Evolutionary conservation across 2,329 filamentous ascomycete species (phyloP).

Genomic region (Colletotrichum tofieldiae): DNA sequence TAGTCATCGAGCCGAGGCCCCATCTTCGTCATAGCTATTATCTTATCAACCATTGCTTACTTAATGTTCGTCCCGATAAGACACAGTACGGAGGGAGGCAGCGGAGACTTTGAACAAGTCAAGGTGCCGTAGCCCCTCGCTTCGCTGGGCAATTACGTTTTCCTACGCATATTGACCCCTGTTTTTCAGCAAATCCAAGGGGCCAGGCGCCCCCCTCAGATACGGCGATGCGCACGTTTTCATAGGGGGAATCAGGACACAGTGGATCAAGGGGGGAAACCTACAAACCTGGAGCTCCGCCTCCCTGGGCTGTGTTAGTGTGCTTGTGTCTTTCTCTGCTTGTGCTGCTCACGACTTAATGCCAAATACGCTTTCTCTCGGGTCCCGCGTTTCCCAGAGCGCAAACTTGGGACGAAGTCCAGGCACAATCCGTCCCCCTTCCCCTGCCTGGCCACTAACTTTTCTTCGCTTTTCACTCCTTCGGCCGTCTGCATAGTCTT

Average conservation of each 20-base stretch:
- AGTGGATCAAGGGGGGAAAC: slow-evolving; percentile 14
- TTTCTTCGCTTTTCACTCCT: not conserved
- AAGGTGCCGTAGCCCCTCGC: slow-evolving; percentile 17
- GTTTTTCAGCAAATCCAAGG: slow-evolving; percentile 30
- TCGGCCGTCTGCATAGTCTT: slow-evolving; percentile 13
- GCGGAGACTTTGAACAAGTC: not conserved
- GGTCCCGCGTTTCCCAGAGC: slow-evolving; percentile 16
- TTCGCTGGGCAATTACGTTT: slow-evolving; percentile 23
- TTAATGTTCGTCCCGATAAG: not conserved
- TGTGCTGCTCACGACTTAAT: slow-evolving; percentile 1
- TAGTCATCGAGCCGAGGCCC: slow-evolving; percentile 38
- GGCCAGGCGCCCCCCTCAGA: slow-evolving; percentile 8
- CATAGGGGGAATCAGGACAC: slow-evolving; percentile 33
- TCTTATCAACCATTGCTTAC: slow-evolving; percentile 27
- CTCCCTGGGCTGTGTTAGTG: slow-evolving; percentile 16
- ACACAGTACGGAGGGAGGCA: not conserved
- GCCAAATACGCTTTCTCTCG: slow-evolving; percentile 6
- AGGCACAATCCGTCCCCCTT: slow-evolving; percentile 18
- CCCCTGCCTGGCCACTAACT: not conserved
- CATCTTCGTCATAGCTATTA: slow-evolving; percentile 13
- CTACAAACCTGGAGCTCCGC: slow-evolving; percentile 6
- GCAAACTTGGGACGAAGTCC: slow-evolving; percentile 38
- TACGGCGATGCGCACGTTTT: slow-evolving; percentile 37
- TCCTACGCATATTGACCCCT: slow-evolving; percentile 21
- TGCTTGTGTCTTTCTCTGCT: not conserved